Evolutionary conservation across 306 rosid genomes (phyloP), one percentile per base, ranked within the genome.

Genomic region (Erythrophleum fordii): DNA sequence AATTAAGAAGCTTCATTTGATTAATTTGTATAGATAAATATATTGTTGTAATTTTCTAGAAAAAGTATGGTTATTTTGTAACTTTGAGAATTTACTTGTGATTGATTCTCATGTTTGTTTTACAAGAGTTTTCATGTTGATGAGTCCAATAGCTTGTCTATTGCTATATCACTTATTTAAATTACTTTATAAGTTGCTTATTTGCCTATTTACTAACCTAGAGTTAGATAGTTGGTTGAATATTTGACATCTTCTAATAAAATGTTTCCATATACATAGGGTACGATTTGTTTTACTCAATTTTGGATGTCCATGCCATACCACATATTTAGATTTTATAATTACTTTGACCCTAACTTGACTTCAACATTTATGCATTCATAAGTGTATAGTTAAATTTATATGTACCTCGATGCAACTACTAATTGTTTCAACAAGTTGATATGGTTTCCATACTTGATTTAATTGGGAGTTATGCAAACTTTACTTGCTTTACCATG

Each of bases 111-210:
- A n/a, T n/a, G n/a, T n/a, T n/a, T n/a, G n/a, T n/a, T n/a, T n/a
- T n/a, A n/a, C n/a, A n/a, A n/a, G n/a, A n/a, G n/a, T n/a, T n/a
- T n/a, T n/a, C n/a, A n/a, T n/a, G n/a, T n/a, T n/a, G n/a, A n/a
- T n/a, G n/a, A n/a, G n/a, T n/a, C n/a, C n/a, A n/a, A n/a, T n/a
- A n/a, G n/a, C n/a, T n/a, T n/a, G n/a, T n/a, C n/a, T n/a, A n/a
- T n/a, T n/a, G n/a, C n/a, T n/a, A n/a, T n/a, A n/a, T n/a, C n/a
- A n/a, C n/a, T n/a, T n/a, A n/a, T n/a, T n/a, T n/a, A n/a, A n/a
- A n/a, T 75, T 49, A 42, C 31, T 9, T 44, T 77, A 52, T 9
- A 67, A 51, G 29, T 69, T 61, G 56, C 48, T 69, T 31, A 12
- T 45, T 14, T 35, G 13, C 16, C 23, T 23, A 23, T 73, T 37